These are phyloP conservation scores for Penicillium brevicompactum DNA, from an alignment of 2,329 filamentous ascomycete genomes.

Conservation along the genomic window DNA sequence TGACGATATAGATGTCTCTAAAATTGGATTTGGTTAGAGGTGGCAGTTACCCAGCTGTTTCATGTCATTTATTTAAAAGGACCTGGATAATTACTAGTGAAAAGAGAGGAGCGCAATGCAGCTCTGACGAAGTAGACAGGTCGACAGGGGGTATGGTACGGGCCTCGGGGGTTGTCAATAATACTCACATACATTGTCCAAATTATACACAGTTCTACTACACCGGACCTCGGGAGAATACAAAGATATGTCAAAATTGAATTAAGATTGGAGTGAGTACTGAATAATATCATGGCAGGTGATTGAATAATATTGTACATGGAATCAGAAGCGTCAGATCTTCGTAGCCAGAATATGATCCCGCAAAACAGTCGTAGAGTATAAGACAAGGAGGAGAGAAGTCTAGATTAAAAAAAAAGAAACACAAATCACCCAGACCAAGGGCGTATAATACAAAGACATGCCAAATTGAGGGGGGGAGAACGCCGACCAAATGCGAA, in stretches of 20 bases:
- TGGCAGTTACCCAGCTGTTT: not conserved
- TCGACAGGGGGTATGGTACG: too few species aligned
- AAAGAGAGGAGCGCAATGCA: too few species aligned
- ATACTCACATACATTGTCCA: too few species aligned
- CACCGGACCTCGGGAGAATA: not conserved
- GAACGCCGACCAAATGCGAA: constrained; percentile 34
- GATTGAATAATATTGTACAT: constrained; percentile 10
- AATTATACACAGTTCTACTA: too few species aligned
- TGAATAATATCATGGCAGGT: constrained; percentile 1
- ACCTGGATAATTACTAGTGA: not conserved
- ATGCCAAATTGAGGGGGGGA: constrained; percentile 12
- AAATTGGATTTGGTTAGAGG: constrained; percentile 15
- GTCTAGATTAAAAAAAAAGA: constrained; percentile 14
- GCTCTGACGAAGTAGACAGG: too few species aligned
- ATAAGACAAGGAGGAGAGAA: constrained; percentile 26
- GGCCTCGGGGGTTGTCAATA: too few species aligned
- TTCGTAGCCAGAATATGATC: constrained; percentile 9
- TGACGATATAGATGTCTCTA: constrained; percentile 18
- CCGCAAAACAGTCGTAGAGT: constrained; percentile 6
- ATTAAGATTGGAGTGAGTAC: constrained; percentile 8
- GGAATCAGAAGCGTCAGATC: constrained; percentile 7
- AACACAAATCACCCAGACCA: constrained; percentile 7
- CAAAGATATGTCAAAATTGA: not conserved
- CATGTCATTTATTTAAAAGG: not conserved
- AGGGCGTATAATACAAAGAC: constrained; percentile 19